Conservation (phyloP, 106 monocot genomes). For the Dioscorea dumetorum region DNA sequence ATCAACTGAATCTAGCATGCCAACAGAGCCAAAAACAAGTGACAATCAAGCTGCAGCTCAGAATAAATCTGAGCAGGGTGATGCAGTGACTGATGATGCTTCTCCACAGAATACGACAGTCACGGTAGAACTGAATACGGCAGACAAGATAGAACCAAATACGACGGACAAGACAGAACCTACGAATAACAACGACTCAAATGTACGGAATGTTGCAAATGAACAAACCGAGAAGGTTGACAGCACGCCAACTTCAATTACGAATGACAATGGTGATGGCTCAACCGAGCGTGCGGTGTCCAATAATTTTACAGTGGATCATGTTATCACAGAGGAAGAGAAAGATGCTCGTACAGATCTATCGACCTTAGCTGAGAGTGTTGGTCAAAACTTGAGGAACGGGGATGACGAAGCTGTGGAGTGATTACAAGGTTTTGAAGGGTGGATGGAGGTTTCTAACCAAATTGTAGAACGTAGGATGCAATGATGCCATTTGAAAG, state of each 20-base stretch:
- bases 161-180: neutral
- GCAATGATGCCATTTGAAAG: no score
- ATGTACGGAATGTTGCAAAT: neutral
- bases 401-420: slow-evolving; percentile 1
- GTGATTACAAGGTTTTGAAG: neutral
- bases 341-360: slow-evolving; percentile 7
- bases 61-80: slow-evolving; percentile 2
- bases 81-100: neutral
- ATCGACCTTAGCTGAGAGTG: slow-evolving; percentile 7
- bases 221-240: slow-evolving; percentile 1
- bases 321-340: slow-evolving; percentile 6
- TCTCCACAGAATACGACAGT: slow-evolving; percentile 1
- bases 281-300: neutral
- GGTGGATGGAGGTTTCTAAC: neutral
- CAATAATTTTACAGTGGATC: neutral
- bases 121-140: neutral
- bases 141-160: neutral
- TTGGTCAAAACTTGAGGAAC: neutral
- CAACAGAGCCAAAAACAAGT: neutral
- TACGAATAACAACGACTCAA: neutral
- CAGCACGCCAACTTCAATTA: neutral
- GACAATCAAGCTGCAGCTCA: slow-evolving; percentile 8
- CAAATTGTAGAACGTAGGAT: neutral
- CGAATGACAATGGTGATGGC: neutral
- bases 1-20: neutral